These are phyloP conservation scores for Tolypocladium paradoxum DNA, from an alignment of 2,329 filamentous ascomycete genomes.

Conservation along the genomic window DNA sequence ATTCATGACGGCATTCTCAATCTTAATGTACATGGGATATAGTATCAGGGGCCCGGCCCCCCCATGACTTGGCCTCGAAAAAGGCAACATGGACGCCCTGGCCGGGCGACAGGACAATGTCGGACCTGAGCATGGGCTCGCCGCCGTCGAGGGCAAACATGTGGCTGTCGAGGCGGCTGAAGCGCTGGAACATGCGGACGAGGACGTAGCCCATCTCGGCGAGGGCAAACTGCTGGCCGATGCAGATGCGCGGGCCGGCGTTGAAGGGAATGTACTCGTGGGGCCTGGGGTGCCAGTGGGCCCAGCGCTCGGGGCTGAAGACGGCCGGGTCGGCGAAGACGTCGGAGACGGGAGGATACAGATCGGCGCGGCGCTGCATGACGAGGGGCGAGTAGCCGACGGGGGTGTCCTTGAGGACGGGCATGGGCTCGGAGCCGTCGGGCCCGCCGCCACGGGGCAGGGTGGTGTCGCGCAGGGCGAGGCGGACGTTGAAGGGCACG, in stretches of 20 bases:
- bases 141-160: constrained; percentile 46
- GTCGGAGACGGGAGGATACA: constrained; percentile 42
- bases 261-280: constrained; percentile 70
- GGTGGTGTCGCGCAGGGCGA: constrained; percentile 61
- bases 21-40: neutral
- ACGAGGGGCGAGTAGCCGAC: constrained; percentile 57
- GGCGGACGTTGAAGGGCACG: constrained; percentile 70
- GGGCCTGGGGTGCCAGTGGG: constrained; percentile 46
- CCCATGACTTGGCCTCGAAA: constrained; percentile 29
- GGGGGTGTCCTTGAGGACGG: constrained; percentile 54
- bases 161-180: constrained; percentile 48
- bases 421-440: constrained; percentile 49
- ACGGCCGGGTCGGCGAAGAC: constrained; percentile 32
- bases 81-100: constrained; percentile 49
- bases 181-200: constrained; percentile 62
- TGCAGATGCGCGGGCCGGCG: constrained; percentile 60
- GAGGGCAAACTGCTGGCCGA: constrained; percentile 71
- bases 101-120: constrained; percentile 49
- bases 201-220: constrained; percentile 68
- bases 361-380: constrained; percentile 61
- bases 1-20: neutral
- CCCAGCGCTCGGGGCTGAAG: constrained; percentile 60
- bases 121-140: constrained; percentile 41
- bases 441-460: constrained; percentile 61
- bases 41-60: neutral